phyloP scores from a whole-genome alignment of 2,329 filamentous ascomycete species.

The Ophiostoma piceae region DNA sequence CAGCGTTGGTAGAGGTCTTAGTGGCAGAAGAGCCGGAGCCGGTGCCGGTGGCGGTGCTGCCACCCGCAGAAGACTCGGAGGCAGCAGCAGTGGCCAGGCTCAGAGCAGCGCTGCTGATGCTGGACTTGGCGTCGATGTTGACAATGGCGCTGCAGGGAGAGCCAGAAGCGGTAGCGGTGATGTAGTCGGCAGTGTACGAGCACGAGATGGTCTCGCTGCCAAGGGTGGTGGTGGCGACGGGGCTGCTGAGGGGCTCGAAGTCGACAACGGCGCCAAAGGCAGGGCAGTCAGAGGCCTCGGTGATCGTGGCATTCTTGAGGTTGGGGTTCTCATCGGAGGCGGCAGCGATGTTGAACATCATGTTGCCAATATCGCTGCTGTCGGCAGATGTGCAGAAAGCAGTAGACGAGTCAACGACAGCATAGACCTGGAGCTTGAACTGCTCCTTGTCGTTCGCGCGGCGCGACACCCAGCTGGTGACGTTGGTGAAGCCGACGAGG shows the following conservation, averaged over 20 bases:
- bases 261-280: conserved; percentile 16
- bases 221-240: conserved; percentile 2
- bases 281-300: conserved; percentile 19
- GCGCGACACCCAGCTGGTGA: conserved; percentile 18
- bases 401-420: not conserved
- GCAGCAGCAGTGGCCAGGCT: conserved; percentile 16
- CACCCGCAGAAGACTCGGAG: not conserved
- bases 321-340: not conserved
- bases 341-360: conserved; percentile 18
- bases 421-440: conserved; percentile 13
- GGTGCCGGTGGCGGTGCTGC: not conserved
- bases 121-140: conserved; percentile 10
- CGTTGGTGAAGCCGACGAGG: conserved; percentile 20
- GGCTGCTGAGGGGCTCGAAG: not conserved
- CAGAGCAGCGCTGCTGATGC: conserved; percentile 18
- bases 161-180: not conserved
- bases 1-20: not conserved
- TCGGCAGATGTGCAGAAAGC: not conserved
- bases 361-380: conserved; percentile 1
- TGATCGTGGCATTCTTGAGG: conserved; percentile 15
- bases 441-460: not conserved
- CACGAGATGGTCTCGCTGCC: not conserved
- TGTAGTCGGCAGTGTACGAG: not conserved
- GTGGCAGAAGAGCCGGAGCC: not conserved
- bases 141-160: conserved; percentile 17